Evolutionary conservation across 2,329 filamentous ascomycete genomes (phyloP).

Genomic region (Cercospora sp.): DNA sequence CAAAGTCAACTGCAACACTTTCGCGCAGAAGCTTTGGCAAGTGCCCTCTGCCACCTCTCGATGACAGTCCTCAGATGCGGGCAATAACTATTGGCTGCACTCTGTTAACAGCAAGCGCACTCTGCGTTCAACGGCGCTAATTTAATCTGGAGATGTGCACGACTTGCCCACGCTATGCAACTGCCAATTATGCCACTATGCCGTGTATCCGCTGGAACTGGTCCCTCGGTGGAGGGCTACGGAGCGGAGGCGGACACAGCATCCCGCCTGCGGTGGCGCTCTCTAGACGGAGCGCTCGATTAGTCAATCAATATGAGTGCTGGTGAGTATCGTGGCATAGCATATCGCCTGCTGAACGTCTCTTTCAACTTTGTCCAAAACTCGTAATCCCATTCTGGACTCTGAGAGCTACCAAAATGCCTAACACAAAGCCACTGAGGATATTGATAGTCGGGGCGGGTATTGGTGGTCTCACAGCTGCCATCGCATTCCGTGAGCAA

Average conservation of each 20-base stretch:
- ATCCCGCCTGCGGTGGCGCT: not conserved
- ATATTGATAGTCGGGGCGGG: not conserved
- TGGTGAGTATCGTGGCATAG: not conserved
- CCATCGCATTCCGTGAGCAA: constrained; percentile 7
- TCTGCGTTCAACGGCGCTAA: not conserved
- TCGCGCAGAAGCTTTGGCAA: not conserved
- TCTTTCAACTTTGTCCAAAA: not conserved
- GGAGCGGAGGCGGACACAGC: constrained; percentile 7
- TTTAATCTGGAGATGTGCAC: not conserved
- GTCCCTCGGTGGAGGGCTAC: not conserved
- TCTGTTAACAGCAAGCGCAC: not conserved
- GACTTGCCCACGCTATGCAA: not conserved
- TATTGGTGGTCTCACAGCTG: constrained; percentile 8
- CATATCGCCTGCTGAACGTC: not conserved
- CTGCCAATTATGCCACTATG: not conserved
- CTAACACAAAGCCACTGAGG: not conserved
- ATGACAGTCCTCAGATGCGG: not conserved
- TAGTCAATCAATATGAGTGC: not conserved
- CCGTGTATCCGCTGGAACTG: not conserved
- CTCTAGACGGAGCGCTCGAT: not conserved
- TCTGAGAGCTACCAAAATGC: not conserved
- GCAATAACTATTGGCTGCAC: not conserved
- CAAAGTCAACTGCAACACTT: not conserved
- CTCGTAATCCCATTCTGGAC: not conserved
- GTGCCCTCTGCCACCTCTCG: not conserved